Conservation (phyloP, 495 filamentous ascomycete genomes). For the Cercophora newfieldiana region DNA sequence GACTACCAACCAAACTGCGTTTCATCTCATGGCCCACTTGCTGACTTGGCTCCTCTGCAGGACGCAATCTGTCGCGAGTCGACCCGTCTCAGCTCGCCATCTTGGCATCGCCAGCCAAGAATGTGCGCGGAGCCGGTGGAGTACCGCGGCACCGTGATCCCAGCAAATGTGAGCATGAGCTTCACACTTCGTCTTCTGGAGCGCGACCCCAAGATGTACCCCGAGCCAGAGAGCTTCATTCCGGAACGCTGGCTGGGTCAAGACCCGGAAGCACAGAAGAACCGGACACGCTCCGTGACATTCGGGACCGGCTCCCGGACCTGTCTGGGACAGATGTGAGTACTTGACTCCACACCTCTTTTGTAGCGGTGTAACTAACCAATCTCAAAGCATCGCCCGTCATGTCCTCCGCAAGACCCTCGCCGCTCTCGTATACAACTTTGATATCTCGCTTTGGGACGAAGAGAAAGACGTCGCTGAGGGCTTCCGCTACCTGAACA, state of each 20-base stretch:
- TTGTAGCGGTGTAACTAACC: background rate
- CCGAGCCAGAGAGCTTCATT: slow-evolving; percentile 6
- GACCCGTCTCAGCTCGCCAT: slow-evolving; percentile 9
- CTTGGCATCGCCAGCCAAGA: slow-evolving; percentile 12
- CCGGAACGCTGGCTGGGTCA: slow-evolving; percentile 1
- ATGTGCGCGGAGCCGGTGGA: background rate
- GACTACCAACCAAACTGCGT: no score
- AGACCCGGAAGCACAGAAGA: slow-evolving; percentile 2
- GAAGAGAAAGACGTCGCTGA: background rate
- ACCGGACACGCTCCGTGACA: slow-evolving; percentile 3
- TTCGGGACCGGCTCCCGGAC: slow-evolving; percentile 10
- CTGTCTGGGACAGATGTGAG: slow-evolving; percentile 12
- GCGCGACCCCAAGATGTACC: slow-evolving; percentile 5
- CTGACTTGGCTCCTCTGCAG: background rate
- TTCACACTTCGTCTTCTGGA: slow-evolving; percentile 11
- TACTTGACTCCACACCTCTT: background rate
- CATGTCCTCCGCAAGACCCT: slow-evolving; percentile 13
- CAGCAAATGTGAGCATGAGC: slow-evolving; percentile 6
- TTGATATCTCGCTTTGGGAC: slow-evolving; percentile 5
- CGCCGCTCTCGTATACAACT: slow-evolving; percentile 12
- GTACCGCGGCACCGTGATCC: slow-evolving; percentile 5
- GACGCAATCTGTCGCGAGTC: slow-evolving; percentile 7
- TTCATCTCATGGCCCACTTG: background rate
- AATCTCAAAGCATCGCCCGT: slow-evolving; percentile 4
- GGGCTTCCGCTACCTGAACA: slow-evolving; percentile 6